phyloP scores from a whole-genome alignment of 257 asterid genomes.

The Galeopsis tetrahit region DNA sequence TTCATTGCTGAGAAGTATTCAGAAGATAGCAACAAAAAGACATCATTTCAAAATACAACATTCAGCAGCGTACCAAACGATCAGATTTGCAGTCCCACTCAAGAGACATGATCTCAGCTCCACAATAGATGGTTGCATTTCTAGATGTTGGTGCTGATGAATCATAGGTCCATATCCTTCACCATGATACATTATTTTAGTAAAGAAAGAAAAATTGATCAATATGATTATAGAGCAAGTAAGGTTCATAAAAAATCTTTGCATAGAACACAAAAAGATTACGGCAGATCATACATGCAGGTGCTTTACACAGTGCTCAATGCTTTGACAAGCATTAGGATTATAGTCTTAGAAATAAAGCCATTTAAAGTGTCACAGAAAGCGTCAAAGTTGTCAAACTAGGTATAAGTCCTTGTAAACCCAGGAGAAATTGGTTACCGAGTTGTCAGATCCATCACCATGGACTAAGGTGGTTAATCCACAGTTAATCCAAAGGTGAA shows the following conservation, averaged over 20 bases:
- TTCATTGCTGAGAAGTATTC: slow-evolving; percentile 35
- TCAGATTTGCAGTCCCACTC: slow-evolving; percentile 99
- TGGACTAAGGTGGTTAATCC: not conserved
- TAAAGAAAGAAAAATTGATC: slow-evolving; percentile 1
- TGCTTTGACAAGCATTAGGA: not conserved
- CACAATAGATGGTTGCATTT: slow-evolving; percentile 97
- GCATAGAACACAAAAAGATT: slow-evolving; percentile 6
- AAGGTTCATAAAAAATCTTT: slow-evolving; percentile 16
- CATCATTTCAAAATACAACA: slow-evolving; percentile 17
- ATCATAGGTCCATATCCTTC: slow-evolving; percentile 96
- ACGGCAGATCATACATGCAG: not conserved
- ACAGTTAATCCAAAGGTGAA: not conserved
- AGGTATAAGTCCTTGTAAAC: not conserved
- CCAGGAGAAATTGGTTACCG: not conserved
- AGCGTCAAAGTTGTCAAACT: not conserved
- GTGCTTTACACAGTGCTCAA: slow-evolving; percentile 5
- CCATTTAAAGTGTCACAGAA: slow-evolving; percentile 8
- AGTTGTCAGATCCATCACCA: not conserved
- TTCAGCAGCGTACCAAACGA: slow-evolving; percentile 71
- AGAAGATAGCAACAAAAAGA: slow-evolving; percentile 27
- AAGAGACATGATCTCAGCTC: slow-evolving; percentile 94
- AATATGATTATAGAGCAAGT: not conserved
- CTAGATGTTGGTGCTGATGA: slow-evolving; percentile 80
- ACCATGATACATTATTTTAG: slow-evolving; percentile 36
- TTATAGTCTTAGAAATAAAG: not conserved